Evolutionary conservation across 495 filamentous ascomycete species (phyloP).

Genomic region (Recurvomyces mirabilis): DNA sequence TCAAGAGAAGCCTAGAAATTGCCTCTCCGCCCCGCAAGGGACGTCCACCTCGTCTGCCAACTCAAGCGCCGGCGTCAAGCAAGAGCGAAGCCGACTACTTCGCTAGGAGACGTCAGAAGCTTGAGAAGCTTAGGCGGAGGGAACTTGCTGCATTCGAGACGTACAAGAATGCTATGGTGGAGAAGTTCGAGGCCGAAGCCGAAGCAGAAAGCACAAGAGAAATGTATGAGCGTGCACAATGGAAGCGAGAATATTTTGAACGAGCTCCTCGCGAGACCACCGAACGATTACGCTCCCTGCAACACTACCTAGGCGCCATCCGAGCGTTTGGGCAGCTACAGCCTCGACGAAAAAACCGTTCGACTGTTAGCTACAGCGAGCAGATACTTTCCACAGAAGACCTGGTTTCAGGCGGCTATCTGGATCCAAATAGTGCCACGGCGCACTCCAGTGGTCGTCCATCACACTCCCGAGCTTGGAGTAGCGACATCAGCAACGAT

Average conservation of each 20-base stretch:
- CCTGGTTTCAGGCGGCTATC: neutral
- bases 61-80: neutral
- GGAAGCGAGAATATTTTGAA: constrained; percentile 18
- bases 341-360: neutral
- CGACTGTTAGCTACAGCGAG: constrained; percentile 2
- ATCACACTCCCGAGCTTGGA: constrained; percentile 10
- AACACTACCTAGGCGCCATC: constrained; percentile 10
- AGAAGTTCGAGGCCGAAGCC: constrained; percentile 17
- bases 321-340: constrained; percentile 15
- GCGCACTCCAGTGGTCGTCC: neutral
- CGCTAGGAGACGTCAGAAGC: constrained; percentile 9
- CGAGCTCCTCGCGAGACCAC: constrained; percentile 13
- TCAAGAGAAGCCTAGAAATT: neutral
- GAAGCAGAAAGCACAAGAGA: constrained; percentile 8
- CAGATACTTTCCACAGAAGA: constrained; percentile 16
- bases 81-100: constrained; percentile 9
- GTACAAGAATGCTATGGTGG: constrained; percentile 15
- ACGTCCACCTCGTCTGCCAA: neutral
- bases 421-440: neutral
- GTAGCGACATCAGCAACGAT: constrained; percentile 18
- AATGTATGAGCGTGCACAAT: constrained; percentile 11
- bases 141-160: constrained; percentile 12
- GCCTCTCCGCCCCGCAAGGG: neutral
- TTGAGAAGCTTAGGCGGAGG: constrained; percentile 14
- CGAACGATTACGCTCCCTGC: constrained; percentile 10